Evolutionary conservation across 768 basidiomycete species (phyloP).

Genomic region (Tricholomella constricta): DNA sequence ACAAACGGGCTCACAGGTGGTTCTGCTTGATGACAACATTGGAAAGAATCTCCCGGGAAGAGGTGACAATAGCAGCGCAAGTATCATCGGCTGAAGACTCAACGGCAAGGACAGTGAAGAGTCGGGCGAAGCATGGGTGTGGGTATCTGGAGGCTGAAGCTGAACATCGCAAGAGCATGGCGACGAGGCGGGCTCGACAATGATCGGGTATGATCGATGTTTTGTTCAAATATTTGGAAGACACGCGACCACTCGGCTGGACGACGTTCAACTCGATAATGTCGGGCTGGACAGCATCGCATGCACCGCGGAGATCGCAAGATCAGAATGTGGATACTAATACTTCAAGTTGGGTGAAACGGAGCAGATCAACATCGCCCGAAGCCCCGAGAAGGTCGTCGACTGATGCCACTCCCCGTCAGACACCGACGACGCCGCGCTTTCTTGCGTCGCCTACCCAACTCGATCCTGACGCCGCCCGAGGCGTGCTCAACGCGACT

Average conservation of each 20-base stretch:
- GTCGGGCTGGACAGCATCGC: slow-evolving; percentile 31
- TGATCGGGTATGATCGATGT: too few species aligned
- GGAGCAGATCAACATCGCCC: slow-evolving; percentile 35
- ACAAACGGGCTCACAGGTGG: slow-evolving; percentile 43
- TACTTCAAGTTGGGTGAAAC: slow-evolving; percentile 28
- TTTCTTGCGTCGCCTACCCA: slow-evolving; percentile 28
- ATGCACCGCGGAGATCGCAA: slow-evolving; percentile 40
- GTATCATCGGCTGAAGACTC: slow-evolving; percentile 96
- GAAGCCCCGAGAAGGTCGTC: slow-evolving; percentile 45
- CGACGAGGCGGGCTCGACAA: too few species aligned
- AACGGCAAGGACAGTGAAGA: slow-evolving; percentile 70
- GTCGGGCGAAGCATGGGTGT: slow-evolving; percentile 12
- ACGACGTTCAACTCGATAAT: background rate
- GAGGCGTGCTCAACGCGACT: slow-evolving; percentile 26
- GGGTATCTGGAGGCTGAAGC: background rate
- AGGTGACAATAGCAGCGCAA: slow-evolving; percentile 84
- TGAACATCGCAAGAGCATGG: background rate
- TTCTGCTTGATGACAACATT: slow-evolving; percentile 90
- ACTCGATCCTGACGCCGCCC: slow-evolving; percentile 30
- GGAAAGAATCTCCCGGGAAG: slow-evolving; percentile 67
- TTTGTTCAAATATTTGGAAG: too few species aligned
- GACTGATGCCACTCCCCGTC: slow-evolving; percentile 52
- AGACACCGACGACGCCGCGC: slow-evolving; percentile 33
- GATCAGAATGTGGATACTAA: slow-evolving; percentile 34
- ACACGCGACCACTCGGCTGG: too few species aligned